Evolutionary conservation across 768 basidiomycete genomes (phyloP).

Genomic region (Favolaschia claudopus): DNA sequence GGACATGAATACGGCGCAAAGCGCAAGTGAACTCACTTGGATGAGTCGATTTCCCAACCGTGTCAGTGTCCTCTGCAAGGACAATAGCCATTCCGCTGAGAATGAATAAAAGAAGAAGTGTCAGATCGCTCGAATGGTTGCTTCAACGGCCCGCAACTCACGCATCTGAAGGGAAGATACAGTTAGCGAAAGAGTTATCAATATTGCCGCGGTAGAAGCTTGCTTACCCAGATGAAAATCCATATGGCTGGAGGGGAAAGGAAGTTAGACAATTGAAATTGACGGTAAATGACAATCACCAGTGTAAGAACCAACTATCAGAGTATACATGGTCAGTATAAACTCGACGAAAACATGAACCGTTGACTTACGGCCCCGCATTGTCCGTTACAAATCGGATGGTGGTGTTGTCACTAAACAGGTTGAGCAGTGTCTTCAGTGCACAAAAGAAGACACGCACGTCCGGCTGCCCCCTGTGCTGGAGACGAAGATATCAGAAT

Average conservation of each 20-base stretch:
- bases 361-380: constrained; percentile 53
- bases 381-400: constrained; percentile 66
- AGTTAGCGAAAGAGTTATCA: constrained; percentile 43
- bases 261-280: background rate
- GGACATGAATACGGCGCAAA: background rate
- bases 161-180: background rate
- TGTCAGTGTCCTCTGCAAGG: constrained; percentile 17
- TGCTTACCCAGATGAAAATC: background rate
- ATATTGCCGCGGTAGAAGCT: constrained; percentile 23
- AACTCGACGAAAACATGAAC: background rate
- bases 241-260: constrained; percentile 30
- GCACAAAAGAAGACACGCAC: background rate
- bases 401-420: constrained; percentile 43
- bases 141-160: too few relatives aligned
- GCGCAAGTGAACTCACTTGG: background rate
- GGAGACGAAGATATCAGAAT: too few relatives aligned
- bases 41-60: constrained; percentile 10
- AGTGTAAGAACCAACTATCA: constrained; percentile 13
- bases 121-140: too few relatives aligned
- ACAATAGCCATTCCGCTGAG: constrained; percentile 13
- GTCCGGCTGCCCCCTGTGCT: constrained; percentile 1
- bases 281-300: constrained; percentile 19
- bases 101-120: background rate
- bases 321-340: background rate
- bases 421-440: constrained; percentile 28